These are phyloP conservation scores for Calonectria multiphialidica DNA, from an alignment of 2,329 filamentous ascomycete species.

Conservation along the genomic window DNA sequence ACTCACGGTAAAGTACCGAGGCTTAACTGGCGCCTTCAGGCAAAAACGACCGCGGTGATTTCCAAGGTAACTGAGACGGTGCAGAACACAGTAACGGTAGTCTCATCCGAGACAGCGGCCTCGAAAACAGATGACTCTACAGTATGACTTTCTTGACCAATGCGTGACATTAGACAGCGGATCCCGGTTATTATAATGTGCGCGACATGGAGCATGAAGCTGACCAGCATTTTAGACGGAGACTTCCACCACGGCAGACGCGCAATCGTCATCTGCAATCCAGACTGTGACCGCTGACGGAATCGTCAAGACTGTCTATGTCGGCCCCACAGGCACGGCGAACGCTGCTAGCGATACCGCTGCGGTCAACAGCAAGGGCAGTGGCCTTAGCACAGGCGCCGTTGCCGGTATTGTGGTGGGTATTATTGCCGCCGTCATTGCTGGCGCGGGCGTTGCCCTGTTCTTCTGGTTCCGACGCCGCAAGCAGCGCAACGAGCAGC, in stretches of 20 bases:
- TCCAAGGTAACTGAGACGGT: slow-evolving; percentile 51
- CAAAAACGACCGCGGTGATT: slow-evolving; percentile 43
- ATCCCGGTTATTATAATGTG: slow-evolving; percentile 34
- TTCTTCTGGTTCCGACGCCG: slow-evolving; percentile 61
- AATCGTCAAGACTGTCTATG: slow-evolving; percentile 66
- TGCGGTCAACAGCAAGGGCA: slow-evolving; percentile 31
- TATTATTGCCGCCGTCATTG: slow-evolving; percentile 58
- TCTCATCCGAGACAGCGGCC: slow-evolving; percentile 40
- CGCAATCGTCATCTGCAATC: slow-evolving; percentile 45
- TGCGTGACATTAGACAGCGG: slow-evolving; percentile 27
- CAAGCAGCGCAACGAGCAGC: slow-evolving; percentile 56
- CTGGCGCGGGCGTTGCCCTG: slow-evolving; percentile 50
- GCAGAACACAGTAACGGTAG: slow-evolving; percentile 47
- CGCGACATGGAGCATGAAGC: slow-evolving; percentile 17
- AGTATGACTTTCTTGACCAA: slow-evolving; percentile 51
- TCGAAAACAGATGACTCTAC: slow-evolving; percentile 43
- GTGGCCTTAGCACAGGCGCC: slow-evolving; percentile 57
- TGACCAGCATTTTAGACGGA: slow-evolving; percentile 34
- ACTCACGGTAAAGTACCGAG: slow-evolving; percentile 40
- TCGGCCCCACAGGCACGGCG: slow-evolving; percentile 56
- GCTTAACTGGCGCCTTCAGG: slow-evolving; percentile 47
- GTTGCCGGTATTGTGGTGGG: slow-evolving; percentile 67
- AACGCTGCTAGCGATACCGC: slow-evolving; percentile 35
- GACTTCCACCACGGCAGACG: slow-evolving; percentile 1
- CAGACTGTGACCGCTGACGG: slow-evolving; percentile 69